A percentile compares a stretch with the other conserved stretches of the same genome.
Conservation (phyloP, 176 grass and related monocot genomes). For the Cenchrus purpureus region DNA sequence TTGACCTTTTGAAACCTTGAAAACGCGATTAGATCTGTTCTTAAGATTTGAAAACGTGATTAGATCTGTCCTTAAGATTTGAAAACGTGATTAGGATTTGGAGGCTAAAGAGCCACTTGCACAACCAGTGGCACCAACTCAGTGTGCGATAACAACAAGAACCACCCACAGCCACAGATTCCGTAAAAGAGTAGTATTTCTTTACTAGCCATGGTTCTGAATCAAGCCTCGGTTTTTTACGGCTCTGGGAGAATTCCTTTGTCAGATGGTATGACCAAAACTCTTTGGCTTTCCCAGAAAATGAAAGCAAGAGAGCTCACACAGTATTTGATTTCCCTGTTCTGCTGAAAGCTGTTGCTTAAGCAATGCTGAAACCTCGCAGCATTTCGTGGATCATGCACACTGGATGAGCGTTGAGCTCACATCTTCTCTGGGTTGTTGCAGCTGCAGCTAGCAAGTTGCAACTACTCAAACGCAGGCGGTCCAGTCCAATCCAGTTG, state of each 20-base stretch:
- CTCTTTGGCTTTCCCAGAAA: not conserved
- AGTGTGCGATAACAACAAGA: not conserved
- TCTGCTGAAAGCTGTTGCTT: not conserved
- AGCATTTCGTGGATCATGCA: slow-evolving; percentile 22
- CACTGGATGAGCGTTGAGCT: slow-evolving; percentile 19
- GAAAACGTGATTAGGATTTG: not conserved
- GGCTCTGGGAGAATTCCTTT: no score
- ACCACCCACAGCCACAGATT: not conserved
- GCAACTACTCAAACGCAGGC: not conserved
- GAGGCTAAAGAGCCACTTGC: not conserved
- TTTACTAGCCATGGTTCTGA: not conserved
- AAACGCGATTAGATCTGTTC: not conserved
- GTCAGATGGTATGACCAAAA: not conserved
- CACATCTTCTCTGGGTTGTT: not conserved
- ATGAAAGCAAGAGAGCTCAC: not conserved
- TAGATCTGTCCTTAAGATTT: not conserved
- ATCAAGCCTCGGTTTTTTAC: not conserved
- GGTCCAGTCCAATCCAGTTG: not conserved
- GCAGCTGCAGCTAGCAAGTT: not conserved
- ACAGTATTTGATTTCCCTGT: not conserved
- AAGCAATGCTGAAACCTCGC: not conserved
- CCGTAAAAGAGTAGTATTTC: not conserved
- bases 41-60: not conserved
- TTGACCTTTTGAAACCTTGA: not conserved
- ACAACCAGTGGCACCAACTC: not conserved